Base-by-base conservation (phyloP, 176 grass and related monocot species). In the sorghum (Sorghum bicolor) region DNA sequence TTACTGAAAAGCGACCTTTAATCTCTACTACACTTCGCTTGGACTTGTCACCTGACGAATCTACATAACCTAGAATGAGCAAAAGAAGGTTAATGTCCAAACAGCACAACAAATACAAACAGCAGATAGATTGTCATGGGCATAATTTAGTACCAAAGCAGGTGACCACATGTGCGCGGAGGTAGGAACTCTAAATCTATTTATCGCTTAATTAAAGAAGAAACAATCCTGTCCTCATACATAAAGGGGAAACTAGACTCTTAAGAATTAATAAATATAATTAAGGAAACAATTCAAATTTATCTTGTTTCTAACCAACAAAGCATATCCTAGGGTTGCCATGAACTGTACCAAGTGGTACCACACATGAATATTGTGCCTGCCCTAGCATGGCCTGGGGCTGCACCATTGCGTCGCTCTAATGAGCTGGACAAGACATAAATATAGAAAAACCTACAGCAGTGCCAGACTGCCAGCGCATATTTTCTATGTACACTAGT, bases 1-100 rank as follows among this genome's bases (percentile, higher is more conserved):
- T 99, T 85, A 99, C 96, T 34, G 96, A 99, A 89, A 99, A 99
- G 40, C 96, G 93, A 16, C 96, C 96, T 93, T 96, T 99, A 94
- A 92, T 92, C 85, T 99, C 91, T 70, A 99, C 96, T 38, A 99
- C 88, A 73, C 90, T 99, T 25, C 86, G 91, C 82, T 96, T 99
- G 55, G 91, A 88, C 75, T 96, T 99, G 19, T 99, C 93, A 3
- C 89, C 96, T 73, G 88, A 89, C 26, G 93, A 96, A 74, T 99
- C 96, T 44, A 87, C 89, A 99, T 88, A 99, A 87, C 91, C 96
- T 96, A 86, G 70, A 83, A 85, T 65, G 86, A 84, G 52, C 28
- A 74, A 74, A 64, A 85, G 52, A 92, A 84, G 61, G 52, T 70
- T 10, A 15, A 79, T 48, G 47, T 69, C 68, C 13, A 67, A 79